Evolutionary conservation across 768 basidiomycete genomes (phyloP).

Genomic region (Tulasnella sp.): DNA sequence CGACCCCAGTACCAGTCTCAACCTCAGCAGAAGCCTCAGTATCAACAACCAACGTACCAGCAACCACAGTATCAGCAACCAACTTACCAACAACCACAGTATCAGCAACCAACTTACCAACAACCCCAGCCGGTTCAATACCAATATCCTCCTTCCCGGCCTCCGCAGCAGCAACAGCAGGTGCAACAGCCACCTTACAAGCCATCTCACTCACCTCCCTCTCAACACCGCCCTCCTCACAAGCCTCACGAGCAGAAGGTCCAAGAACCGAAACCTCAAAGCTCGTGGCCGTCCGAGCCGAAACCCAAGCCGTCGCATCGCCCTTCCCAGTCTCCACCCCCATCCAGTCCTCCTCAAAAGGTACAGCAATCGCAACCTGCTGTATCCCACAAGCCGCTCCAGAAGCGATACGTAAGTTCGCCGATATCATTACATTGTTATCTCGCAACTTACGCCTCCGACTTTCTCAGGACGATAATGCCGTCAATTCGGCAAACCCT

Average conservation of each 20-base stretch:
- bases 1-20: constrained; percentile 12
- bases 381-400: constrained; percentile 9
- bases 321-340: constrained; percentile 36
- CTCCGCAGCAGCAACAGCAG: not conserved
- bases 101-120: not conserved
- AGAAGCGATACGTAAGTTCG: constrained; percentile 17
- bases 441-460: not conserved
- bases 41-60: not conserved
- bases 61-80: constrained; percentile 12
- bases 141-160: not conserved
- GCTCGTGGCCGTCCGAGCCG: not conserved
- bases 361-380: not conserved
- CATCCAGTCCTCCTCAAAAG: not conserved
- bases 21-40: not conserved
- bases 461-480: constrained; percentile 38
- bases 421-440: not conserved
- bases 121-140: constrained; percentile 11
- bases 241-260: not conserved
- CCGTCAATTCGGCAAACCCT: constrained; percentile 61
- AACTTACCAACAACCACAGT: constrained; percentile 3
- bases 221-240: not conserved
- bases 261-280: not conserved
- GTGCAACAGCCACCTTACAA: not conserved
- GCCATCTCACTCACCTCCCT: not conserved
- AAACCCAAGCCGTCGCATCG: constrained; percentile 41